Conservation (phyloP, 2,329 filamentous ascomycete genomes). For the Myotisia sp. region DNA sequence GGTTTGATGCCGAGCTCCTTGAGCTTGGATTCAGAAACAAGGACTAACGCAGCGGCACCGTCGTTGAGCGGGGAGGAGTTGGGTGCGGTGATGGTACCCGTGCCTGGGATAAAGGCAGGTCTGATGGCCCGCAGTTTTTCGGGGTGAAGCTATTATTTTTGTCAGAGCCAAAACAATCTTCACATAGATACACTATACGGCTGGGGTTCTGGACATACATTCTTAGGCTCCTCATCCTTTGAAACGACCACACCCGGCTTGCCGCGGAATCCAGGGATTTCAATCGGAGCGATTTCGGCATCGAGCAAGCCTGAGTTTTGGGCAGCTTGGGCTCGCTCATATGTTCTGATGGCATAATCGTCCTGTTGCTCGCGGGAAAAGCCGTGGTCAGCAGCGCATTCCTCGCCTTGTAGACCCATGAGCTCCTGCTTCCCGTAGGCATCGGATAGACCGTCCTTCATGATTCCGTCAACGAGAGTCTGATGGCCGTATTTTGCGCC, state of each 20-base stretch:
- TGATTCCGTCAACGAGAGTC: slow-evolving; percentile 73
- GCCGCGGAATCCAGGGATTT: slow-evolving; percentile 74
- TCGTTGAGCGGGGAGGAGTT: slow-evolving; percentile 96
- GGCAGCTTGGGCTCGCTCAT: slow-evolving; percentile 83
- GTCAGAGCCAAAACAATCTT: slow-evolving; percentile 6
- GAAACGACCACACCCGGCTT: slow-evolving; percentile 73
- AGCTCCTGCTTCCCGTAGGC: slow-evolving; percentile 85
- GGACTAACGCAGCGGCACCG: slow-evolving; percentile 78
- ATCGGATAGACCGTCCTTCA: slow-evolving; percentile 90
- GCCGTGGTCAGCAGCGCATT: slow-evolving; percentile 72
- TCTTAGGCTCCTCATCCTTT: slow-evolving; percentile 91
- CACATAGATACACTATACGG: not conserved
- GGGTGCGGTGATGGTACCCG: slow-evolving; percentile 81
- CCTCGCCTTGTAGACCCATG: slow-evolving; percentile 88
- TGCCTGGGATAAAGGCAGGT: slow-evolving; percentile 61
- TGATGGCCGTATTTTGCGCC: slow-evolving; percentile 93
- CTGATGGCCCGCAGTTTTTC: slow-evolving; percentile 76
- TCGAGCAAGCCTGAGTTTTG: slow-evolving; percentile 68
- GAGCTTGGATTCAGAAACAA: slow-evolving; percentile 86
- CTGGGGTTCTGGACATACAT: slow-evolving; percentile 37
- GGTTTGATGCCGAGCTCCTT: slow-evolving; percentile 85
- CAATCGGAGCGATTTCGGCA: slow-evolving; percentile 75
- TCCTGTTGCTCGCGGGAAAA: slow-evolving; percentile 80
- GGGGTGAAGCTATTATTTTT: slow-evolving; percentile 45
- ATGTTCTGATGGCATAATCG: slow-evolving; percentile 86